Evolutionary conservation across 768 basidiomycete genomes (phyloP), one percentile per base, ranked within the genome.

Genomic region (Porphyrellus cyaneotinctus): DNA sequence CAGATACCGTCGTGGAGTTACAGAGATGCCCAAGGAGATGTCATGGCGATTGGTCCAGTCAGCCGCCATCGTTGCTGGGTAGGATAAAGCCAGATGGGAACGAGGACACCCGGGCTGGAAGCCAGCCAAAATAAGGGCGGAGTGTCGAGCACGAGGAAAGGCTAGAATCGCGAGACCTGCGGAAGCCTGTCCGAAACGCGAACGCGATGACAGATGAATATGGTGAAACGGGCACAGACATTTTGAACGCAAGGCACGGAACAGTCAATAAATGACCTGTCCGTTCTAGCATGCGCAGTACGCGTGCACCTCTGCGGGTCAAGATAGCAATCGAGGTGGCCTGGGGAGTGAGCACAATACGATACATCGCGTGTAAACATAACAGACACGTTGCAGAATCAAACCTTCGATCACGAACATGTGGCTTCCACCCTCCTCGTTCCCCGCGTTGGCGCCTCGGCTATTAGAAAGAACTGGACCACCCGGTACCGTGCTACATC

Each of bases 1-100:
- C 31, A 75, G 58, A 52, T 74, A 70, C 32, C 73, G 70, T 55
- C 56, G 68, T 23, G 70, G 64, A 37, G 61, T 54, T 20, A 32
- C 45, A 30, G 63, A 57, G 13, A 58, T 47, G 36, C 66, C 68
- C 20, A 35, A 41, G 28, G 63, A 57, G 13, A 58, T 47, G 36
- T 68, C 68, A 18, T 57, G 54, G 51, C 39, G 24, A 53, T 52
- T 31, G 41, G 26, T 20, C 47, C 46, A 46, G 50, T 56, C 59
- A 26, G n/a, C 45, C 64, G n/a, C 45, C 64, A 68, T 66, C 2
- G 47, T 4, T 24, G 20, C 7, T 22, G 46, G 15, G 36, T 10
- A n/a, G 45, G 51, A 45, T 50, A 33, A 54, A 26, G 46, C 32
- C 31, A 31, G 41, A 35, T 23, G 56, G 53, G 49, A 53, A 32